Evolutionary conservation across 495 filamentous ascomycete species (phyloP), one percentile per base, ranked within the genome.

Genomic region (Massariosphaeria phaeospora): DNA sequence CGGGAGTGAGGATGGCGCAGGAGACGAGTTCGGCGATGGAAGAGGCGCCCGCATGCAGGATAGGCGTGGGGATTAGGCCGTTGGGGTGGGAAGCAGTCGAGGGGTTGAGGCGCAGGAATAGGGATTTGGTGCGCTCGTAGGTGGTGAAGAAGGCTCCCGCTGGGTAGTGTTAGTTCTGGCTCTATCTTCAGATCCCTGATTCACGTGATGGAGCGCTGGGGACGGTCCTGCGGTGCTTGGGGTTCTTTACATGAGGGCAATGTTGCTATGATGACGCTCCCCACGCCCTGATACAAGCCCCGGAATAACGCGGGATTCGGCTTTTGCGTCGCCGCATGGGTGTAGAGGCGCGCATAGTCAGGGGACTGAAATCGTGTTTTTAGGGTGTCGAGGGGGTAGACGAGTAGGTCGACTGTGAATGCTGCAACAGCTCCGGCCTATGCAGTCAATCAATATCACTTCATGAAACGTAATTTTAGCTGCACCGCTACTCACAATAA

Each of bases 141-240:
- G 85, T 86, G 10, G 85, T 88, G 72, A 96, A 96, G 73, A 96
- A 96, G 25, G 85, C 79, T 52, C 88, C 89, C 41, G 89, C 86
- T 91, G 49, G 33, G 52, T 0, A 1, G 47, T 25, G 43, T 65
- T 41, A 57, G 56, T 46, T 40, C 7, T 33, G 30, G 30, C n/a
- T n/a, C n/a, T n/a, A n/a, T n/a, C n/a, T n/a, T n/a, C n/a, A n/a
- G n/a, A n/a, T n/a, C n/a, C n/a, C n/a, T n/a, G n/a, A n/a, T n/a
- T n/a, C n/a, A n/a, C n/a, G n/a, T n/a, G n/a, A n/a, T n/a, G n/a
- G n/a, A n/a, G n/a, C n/a, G n/a, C n/a, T n/a, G n/a, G n/a, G 24
- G 24, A 11, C 17, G n/a, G 25, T 18, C 12, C 17, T 41, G 10
- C 11, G 20, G 35, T 17, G 31, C 7, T 26, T 39, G 27, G 26